Conservation (phyloP, 768 basidiomycete genomes). For the Roridomyces roridus region DNA sequence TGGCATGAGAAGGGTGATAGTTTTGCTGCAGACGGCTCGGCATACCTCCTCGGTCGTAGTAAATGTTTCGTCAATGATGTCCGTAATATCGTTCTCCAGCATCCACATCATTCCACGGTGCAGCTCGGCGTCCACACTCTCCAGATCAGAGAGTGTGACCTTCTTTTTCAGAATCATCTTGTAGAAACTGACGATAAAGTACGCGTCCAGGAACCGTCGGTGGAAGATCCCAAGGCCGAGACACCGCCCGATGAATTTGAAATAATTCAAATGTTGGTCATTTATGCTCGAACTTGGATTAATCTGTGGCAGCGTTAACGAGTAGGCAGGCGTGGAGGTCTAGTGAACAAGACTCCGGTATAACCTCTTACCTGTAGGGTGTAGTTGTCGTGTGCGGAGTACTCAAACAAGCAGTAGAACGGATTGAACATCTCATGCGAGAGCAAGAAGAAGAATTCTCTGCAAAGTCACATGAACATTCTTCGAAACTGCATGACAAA, state of each 20-base stretch:
- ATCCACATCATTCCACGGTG: conserved; percentile 98
- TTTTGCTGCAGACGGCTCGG: no score
- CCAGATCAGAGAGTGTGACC: conserved; percentile 90
- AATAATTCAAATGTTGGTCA: conserved; percentile 99
- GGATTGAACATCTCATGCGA: conserved; percentile 99
- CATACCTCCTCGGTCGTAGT: conserved; percentile 97
- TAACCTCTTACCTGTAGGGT: no score
- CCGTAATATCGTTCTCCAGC: conserved; percentile 99
- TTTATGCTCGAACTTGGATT: conserved; percentile 98
- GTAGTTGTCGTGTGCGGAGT: conserved; percentile 99
- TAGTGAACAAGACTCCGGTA: no score
- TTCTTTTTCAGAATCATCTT: conserved; percentile 99
- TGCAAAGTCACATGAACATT: conserved; percentile 36
- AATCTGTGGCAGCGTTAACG: no score
- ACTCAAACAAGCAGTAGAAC: conserved; percentile 99
- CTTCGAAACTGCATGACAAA: background rate
- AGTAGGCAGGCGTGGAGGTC: no score
- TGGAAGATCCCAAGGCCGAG: conserved; percentile 98
- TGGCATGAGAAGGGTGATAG: no score
- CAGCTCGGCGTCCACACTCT: conserved; percentile 95
- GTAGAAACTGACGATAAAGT: conserved; percentile 99
- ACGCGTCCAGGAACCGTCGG: conserved; percentile 97
- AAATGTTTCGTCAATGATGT: conserved; percentile 97
- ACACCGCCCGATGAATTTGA: conserved; percentile 98
- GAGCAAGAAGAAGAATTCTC: conserved; percentile 99